Conservation (phyloP, 2,329 filamentous ascomycete genomes). For the Alternaria ventricosa region DNA sequence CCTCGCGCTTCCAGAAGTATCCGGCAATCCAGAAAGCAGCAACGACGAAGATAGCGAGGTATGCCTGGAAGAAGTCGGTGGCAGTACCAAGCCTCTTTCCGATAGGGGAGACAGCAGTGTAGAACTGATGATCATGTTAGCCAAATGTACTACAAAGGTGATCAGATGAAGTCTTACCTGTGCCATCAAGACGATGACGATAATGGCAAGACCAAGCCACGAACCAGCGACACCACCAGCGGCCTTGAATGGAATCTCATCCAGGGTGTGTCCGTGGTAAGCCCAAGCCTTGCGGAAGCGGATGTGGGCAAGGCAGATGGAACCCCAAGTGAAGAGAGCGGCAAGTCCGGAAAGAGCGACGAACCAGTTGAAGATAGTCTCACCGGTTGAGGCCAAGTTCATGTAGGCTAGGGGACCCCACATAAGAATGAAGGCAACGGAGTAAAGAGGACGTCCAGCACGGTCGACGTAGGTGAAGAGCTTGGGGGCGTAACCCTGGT, state of each 20-base stretch:
- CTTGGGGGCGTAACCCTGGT: conserved; percentile 71
- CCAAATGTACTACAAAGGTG: no score
- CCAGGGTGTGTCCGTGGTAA: conserved; percentile 49
- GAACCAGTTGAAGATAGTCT: conserved; percentile 75
- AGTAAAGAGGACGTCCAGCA: conserved; percentile 77
- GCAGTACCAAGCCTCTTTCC: conserved; percentile 40
- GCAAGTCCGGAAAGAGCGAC: conserved; percentile 75
- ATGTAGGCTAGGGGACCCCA: conserved; percentile 81
- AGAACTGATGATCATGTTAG: conserved; percentile 44
- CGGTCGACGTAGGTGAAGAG: conserved; percentile 83
- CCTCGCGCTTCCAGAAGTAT: conserved; percentile 69
- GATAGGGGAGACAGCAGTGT: conserved; percentile 47
- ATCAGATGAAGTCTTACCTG: conserved; percentile 37
- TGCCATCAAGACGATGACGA: conserved; percentile 48
- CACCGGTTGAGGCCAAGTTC: conserved; percentile 55
- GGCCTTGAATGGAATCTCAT: conserved; percentile 55
- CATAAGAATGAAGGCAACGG: conserved; percentile 70
- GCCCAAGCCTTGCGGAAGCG: conserved; percentile 72
- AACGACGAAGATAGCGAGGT: conserved; percentile 57
- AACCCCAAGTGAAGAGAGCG: conserved; percentile 79
- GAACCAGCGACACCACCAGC: conserved; percentile 50
- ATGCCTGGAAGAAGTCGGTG: conserved; percentile 54
- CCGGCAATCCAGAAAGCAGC: conserved; percentile 55
- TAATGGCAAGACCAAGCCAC: conserved; percentile 49
- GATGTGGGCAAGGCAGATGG: conserved; percentile 90